Conservation (phyloP, 176 grass and related monocot species). For the Zizania latifolia region DNA sequence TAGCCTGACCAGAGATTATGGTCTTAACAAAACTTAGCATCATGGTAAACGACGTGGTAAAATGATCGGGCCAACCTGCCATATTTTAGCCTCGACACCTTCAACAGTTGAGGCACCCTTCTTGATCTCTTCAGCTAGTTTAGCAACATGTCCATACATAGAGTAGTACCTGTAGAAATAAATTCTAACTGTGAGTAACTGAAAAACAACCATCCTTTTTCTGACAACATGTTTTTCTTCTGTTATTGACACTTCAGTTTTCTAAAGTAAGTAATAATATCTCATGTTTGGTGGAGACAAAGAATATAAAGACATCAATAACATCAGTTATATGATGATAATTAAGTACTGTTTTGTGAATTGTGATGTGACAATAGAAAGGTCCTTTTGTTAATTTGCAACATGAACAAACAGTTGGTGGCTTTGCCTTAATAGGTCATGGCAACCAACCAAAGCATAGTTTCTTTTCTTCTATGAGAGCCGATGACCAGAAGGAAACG, state of each 20-base stretch:
- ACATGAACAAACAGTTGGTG: neutral
- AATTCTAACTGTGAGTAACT: neutral
- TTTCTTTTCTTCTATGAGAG: neutral
- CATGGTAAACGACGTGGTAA: neutral
- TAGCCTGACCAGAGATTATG: neutral
- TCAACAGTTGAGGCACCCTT: constrained; percentile 76
- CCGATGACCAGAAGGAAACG: neutral
- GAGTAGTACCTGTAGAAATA: constrained; percentile 70
- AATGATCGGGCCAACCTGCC: constrained; percentile 48
- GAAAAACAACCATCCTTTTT: neutral
- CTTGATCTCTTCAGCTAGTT: constrained; percentile 80
- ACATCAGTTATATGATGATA: neutral
- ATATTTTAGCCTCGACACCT: constrained; percentile 81
- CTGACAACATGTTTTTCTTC: neutral
- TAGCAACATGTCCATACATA: constrained; percentile 81
- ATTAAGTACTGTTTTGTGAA: neutral
- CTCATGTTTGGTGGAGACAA: neutral
- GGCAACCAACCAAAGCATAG: neutral
- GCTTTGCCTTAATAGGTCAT: neutral
- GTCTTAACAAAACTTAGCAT: neutral
- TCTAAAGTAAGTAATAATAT: neutral
- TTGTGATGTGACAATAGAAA: neutral
- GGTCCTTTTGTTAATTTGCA: neutral
- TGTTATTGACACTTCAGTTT: neutral
- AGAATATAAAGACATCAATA: neutral